These are phyloP conservation scores for Solanum tacnaense DNA, from an alignment of 257 asterid species.

Conservation along the genomic window DNA sequence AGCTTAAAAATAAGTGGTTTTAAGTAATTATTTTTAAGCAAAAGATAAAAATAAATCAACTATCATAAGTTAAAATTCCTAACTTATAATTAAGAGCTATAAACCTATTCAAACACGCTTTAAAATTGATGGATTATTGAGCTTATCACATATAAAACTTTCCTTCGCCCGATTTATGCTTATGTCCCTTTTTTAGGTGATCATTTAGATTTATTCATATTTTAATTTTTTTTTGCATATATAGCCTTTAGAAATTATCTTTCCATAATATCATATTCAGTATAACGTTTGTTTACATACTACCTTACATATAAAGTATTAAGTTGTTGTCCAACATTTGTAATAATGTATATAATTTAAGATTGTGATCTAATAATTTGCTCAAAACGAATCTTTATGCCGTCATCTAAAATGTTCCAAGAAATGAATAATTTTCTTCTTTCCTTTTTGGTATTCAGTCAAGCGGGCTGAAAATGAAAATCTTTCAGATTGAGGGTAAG, in stretches of 20 bases:
- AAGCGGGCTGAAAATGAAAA: background rate
- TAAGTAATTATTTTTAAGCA: no score
- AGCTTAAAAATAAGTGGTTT: no score
- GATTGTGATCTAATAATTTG: background rate
- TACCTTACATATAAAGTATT: background rate
- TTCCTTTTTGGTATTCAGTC: background rate
- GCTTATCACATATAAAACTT: background rate
- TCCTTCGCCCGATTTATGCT: background rate
- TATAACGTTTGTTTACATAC: background rate
- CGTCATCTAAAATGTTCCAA: background rate
- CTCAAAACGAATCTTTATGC: background rate
- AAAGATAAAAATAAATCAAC: no score
- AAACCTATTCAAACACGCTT: no score
- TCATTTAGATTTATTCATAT: background rate
- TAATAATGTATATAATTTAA: background rate
- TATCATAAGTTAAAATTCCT: no score
- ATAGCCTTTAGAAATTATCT: background rate
- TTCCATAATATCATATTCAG: background rate
- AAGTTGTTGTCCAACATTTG: background rate
- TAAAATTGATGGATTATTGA: background rate
- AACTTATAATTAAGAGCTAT: no score
- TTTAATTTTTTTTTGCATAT: background rate
- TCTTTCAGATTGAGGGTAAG: background rate
- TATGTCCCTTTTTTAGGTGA: background rate
- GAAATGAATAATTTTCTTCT: background rate